These are phyloP conservation scores for Coniosporium apollinis DNA, from an alignment of 495 filamentous ascomycete genomes.

Conservation along the genomic window DNA sequence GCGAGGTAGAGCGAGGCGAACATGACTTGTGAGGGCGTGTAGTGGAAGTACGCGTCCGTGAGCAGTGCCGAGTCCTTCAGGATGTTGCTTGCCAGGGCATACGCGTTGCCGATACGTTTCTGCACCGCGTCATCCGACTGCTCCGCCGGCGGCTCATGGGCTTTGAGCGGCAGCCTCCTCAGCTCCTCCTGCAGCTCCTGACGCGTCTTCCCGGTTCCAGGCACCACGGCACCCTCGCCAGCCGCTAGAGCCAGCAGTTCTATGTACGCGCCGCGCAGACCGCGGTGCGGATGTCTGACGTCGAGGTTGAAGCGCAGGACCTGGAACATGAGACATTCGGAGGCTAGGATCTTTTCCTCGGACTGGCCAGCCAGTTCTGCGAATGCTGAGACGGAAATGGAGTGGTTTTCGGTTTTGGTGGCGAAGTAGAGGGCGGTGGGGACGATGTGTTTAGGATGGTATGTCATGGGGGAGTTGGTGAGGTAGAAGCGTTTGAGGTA, in stretches of 20 bases:
- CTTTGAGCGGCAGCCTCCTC: conserved; percentile 11
- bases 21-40: conserved; percentile 88
- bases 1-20: conserved; percentile 59
- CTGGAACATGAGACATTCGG: conserved; percentile 83
- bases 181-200: conserved; percentile 24
- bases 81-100: conserved; percentile 24
- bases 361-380: conserved; percentile 45
- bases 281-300: conserved; percentile 78
- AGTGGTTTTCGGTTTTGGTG: conserved; percentile 76
- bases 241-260: conserved; percentile 52
- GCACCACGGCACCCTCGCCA: conserved; percentile 30
- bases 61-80: conserved; percentile 62
- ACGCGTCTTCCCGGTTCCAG: conserved; percentile 23
- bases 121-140: conserved; percentile 7
- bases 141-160: conserved; percentile 3
- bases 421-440: conserved; percentile 78
- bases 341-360: conserved; percentile 63
- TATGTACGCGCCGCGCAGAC: conserved; percentile 70
- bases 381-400: conserved; percentile 52
- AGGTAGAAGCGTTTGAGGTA: conserved; percentile 91
- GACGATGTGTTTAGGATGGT: conserved; percentile 74
- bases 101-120: conserved; percentile 46
- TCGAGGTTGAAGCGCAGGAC: conserved; percentile 89
- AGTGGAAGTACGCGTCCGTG: conserved; percentile 91
- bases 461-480: conserved; percentile 85